Evolutionary conservation across 345 rosid genomes (phyloP).

Genomic region (Draba incana): DNA sequence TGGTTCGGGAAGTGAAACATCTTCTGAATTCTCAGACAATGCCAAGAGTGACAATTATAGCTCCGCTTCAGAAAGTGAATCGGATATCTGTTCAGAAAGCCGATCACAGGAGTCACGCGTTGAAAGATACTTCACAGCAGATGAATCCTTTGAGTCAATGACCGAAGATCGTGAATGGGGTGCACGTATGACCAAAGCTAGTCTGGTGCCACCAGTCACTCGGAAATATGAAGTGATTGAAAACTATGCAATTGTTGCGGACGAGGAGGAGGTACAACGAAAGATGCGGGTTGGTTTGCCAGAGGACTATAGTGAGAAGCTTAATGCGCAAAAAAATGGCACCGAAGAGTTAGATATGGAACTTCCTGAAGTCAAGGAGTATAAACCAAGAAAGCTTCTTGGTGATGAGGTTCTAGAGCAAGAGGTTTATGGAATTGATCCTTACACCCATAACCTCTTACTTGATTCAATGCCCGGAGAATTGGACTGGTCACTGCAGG

Average conservation of each 20-base stretch:
- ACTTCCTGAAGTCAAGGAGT: slow-evolving; percentile 99
- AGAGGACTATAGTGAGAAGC: slow-evolving; percentile 95
- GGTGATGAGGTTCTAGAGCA: slow-evolving; percentile 95
- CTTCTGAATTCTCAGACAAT: slow-evolving; percentile 76
- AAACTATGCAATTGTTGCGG: slow-evolving; percentile 77
- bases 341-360: slow-evolving; percentile 97
- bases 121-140: slow-evolving; percentile 59
- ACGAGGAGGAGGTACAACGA: slow-evolving; percentile 83
- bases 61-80: slow-evolving; percentile 86
- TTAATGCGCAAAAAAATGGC: slow-evolving; percentile 83
- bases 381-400: slow-evolving; percentile 85
- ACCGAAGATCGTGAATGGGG: slow-evolving; percentile 99
- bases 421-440: slow-evolving; percentile 99
- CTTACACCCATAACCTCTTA: slow-evolving; percentile 92
- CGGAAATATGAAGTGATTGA: slow-evolving; percentile 96
- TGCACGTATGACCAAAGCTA: slow-evolving; percentile 98
- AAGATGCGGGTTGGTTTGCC: slow-evolving; percentile 95
- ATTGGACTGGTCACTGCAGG: slow-evolving; percentile 71
- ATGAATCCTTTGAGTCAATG: slow-evolving; percentile 62
- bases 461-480: slow-evolving; percentile 99
- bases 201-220: slow-evolving; percentile 99
- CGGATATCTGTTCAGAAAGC: slow-evolving; percentile 65
- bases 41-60: slow-evolving; percentile 67
- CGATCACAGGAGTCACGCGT: slow-evolving; percentile 62
- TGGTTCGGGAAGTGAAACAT: slow-evolving; percentile 91